Evolutionary conservation across 1,139 yeast species (phyloP).

Genomic region (Debaryomycetaceae sp.): DNA sequence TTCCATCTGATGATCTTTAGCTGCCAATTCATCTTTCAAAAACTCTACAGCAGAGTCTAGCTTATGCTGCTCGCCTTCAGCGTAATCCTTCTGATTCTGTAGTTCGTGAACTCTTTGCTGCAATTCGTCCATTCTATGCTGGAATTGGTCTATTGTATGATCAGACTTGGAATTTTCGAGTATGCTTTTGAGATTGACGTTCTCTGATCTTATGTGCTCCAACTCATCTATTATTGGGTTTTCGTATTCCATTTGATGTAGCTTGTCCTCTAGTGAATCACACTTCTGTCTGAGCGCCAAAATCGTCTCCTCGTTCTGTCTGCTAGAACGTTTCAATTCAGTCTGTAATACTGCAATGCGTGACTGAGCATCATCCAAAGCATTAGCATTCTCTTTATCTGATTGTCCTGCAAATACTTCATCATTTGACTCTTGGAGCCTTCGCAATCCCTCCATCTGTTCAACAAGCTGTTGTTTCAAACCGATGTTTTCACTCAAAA

Average conservation of each 20-base stretch:
- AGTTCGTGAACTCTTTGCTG: neutral
- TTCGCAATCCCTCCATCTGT: conserved; percentile 15
- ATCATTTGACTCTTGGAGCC: conserved; percentile 10
- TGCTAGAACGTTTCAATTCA: conserved; percentile 9
- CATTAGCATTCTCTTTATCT: conserved; percentile 13
- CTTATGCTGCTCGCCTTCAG: conserved; percentile 7
- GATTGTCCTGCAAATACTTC: conserved; percentile 10
- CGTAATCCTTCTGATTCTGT: conserved; percentile 2
- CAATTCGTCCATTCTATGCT: conserved; percentile 1
- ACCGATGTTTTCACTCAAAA: conserved; percentile 38
- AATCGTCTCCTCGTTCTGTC: conserved; percentile 14
- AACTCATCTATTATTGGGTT: conserved; percentile 7
- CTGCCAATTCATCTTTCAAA: conserved; percentile 5
- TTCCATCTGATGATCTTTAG: conserved; percentile 5
- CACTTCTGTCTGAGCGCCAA: conserved; percentile 7
- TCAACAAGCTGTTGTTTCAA: conserved; percentile 35
- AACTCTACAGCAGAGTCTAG: conserved; percentile 1
- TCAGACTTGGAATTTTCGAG: conserved; percentile 3
- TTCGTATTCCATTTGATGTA: neutral
- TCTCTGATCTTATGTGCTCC: conserved; percentile 8
- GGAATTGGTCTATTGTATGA: conserved; percentile 7
- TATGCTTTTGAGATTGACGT: conserved; percentile 5
- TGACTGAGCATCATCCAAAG: conserved; percentile 3
- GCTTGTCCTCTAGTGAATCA: conserved; percentile 4
- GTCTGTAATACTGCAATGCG: conserved; percentile 11